These are phyloP conservation scores for Chenopodium quinoa DNA, from an alignment of 148 eudicot species.

Conservation along the genomic window DNA sequence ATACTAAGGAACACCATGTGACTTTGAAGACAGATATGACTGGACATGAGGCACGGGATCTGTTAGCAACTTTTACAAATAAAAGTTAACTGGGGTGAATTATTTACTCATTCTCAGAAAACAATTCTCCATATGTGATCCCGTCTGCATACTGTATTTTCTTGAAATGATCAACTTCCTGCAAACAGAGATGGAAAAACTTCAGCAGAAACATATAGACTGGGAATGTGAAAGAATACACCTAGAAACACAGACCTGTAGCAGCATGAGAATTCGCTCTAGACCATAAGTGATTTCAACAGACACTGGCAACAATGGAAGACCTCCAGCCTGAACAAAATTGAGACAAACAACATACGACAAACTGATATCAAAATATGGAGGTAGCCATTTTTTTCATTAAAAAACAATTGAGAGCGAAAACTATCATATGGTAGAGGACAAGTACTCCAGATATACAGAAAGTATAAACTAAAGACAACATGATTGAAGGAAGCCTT, in stretches of 20 bases:
- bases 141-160: constrained; percentile 94
- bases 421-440: neutral
- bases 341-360: neutral
- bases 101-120: constrained; percentile 88
- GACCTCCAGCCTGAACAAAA: constrained; percentile 75
- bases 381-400: neutral
- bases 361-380: neutral
- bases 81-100: constrained; percentile 10
- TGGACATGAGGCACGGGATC: neutral
- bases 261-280: constrained; percentile 94
- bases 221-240: neutral
- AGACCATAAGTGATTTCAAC: constrained; percentile 99
- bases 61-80: neutral
- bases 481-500: neutral
- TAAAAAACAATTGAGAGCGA: neutral
- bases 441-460: neutral
- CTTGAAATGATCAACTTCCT: constrained; percentile 99
- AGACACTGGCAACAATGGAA: constrained; percentile 82
- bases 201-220: constrained; percentile 24
- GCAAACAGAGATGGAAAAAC: constrained; percentile 28
- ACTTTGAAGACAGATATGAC: neutral
- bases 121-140: constrained; percentile 96
- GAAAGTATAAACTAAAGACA: neutral
- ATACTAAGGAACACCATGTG: too few species aligned
- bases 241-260: constrained; percentile 59